phyloP scores from a whole-genome alignment of 208 protist species.

The Crithidia brevicula region DNA sequence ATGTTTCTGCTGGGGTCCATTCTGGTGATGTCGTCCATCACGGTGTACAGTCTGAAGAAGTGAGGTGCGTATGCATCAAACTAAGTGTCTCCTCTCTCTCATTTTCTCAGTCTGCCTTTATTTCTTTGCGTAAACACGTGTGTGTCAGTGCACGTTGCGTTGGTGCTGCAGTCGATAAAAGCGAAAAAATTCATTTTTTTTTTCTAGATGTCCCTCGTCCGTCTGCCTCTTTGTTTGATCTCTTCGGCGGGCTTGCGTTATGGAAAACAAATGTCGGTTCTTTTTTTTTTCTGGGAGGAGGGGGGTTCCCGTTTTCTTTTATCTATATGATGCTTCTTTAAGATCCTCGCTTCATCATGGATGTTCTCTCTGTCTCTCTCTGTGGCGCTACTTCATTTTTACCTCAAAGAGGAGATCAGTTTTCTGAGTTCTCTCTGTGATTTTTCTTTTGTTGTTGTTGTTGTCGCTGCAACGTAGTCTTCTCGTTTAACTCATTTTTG shows the following conservation, averaged over 20 bases:
- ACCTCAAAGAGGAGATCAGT: not conserved
- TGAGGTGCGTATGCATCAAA: too few species aligned
- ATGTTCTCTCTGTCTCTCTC: not conserved
- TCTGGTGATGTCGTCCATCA: slow-evolving; percentile 33
- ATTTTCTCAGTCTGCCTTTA: slow-evolving; percentile 15
- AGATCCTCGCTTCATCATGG: not conserved
- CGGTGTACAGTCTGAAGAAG: slow-evolving; percentile 37
- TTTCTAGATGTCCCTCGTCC: not conserved
- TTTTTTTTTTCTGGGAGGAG: too few species aligned
- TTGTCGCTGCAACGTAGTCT: not conserved
- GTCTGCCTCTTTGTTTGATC: not conserved
- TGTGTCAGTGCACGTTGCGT: too few species aligned
- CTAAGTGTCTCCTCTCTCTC: slow-evolving; percentile 16
- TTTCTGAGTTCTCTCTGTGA: not conserved
- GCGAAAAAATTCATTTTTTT: slow-evolving; percentile 2
- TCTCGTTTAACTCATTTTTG: too few species aligned
- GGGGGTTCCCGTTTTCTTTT: too few species aligned
- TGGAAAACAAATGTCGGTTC: too few species aligned
- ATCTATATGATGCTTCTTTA: too few species aligned
- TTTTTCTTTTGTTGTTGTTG: not conserved
- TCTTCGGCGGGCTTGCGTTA: too few species aligned
- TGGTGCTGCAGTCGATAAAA: too few species aligned
- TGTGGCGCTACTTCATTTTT: not conserved
- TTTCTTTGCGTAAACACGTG: too few species aligned
- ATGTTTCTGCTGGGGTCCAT: slow-evolving; percentile 40